phyloP scores from a whole-genome alignment of 2,329 filamentous ascomycete species.

The Colletotrichum tamarilloi region DNA sequence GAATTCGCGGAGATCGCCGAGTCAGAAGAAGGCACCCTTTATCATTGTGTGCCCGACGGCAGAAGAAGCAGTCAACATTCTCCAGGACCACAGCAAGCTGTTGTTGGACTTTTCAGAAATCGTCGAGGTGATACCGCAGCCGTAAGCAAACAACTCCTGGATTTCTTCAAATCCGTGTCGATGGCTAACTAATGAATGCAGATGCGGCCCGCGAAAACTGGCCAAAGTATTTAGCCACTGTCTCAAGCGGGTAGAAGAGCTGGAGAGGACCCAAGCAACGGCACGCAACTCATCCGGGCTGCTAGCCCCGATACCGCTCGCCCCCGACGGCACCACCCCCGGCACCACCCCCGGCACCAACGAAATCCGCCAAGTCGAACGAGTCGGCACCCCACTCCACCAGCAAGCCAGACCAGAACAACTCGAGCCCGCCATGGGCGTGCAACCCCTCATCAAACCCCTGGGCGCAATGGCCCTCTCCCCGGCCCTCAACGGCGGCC shows the following conservation, averaged over 20 bases:
- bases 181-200: background rate
- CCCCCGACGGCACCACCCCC: background rate
- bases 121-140: constrained; percentile 46
- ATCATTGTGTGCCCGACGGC: constrained; percentile 44
- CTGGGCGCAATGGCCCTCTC: constrained; percentile 6
- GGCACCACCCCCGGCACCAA: background rate
- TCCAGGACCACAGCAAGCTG: constrained; percentile 38
- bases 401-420: background rate
- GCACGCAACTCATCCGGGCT: background rate
- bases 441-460: constrained; percentile 5
- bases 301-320: background rate
- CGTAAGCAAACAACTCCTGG: constrained; percentile 33
- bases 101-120: constrained; percentile 40
- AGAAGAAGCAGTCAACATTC: constrained; percentile 43
- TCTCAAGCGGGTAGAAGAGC: constrained; percentile 25
- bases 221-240: constrained; percentile 43
- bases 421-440: background rate
- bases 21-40: constrained; percentile 37
- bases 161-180: constrained; percentile 27
- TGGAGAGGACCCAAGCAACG: background rate
- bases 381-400: background rate
- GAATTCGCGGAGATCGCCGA: background rate
- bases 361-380: background rate
- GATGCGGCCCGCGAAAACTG: constrained; percentile 43
- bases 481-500: background rate